phyloP scores from a whole-genome alignment of 108 stramenopile species.

The Epithemia pelagica region DNA sequence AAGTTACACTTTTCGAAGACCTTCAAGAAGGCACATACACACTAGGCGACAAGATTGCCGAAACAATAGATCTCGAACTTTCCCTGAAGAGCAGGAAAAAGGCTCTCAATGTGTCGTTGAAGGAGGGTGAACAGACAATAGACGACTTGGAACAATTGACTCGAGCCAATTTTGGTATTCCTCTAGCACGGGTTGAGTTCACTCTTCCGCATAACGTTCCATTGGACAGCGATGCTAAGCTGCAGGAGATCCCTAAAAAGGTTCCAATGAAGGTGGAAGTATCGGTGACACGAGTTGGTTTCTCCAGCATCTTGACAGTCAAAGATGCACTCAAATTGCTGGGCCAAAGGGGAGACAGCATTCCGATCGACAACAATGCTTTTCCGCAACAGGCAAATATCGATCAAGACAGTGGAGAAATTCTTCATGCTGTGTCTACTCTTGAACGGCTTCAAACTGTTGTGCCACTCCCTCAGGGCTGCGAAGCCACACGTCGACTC shows the following conservation, averaged over 20 bases:
- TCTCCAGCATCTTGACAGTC: conserved; percentile 3
- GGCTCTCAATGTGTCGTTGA: neutral
- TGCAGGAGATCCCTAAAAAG: neutral
- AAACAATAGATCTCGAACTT: neutral
- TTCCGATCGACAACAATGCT: neutral
- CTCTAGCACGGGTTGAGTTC: neutral
- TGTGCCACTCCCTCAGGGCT: conserved; percentile 2
- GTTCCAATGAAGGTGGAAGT: neutral
- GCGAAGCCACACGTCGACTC: conserved; percentile 5
- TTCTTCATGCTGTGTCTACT: conserved; percentile 3
- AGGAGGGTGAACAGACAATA: neutral
- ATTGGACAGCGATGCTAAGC: conserved; percentile 6
- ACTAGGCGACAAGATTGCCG: neutral
- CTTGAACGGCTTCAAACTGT: conserved; percentile 1
- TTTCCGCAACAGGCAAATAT: neutral
- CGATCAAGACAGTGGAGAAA: neutral
- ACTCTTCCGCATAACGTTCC: neutral
- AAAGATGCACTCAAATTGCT: neutral
- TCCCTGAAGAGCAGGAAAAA: conserved; percentile 1
- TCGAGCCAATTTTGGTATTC: neutral
- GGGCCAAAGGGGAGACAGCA: neutral
- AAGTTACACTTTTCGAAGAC: neutral
- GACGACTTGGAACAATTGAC: neutral
- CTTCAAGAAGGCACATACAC: neutral
- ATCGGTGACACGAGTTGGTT: neutral